Evolutionary conservation across 2,329 filamentous ascomycete genomes (phyloP).

Genomic region (Hypomyces rosellus): DNA sequence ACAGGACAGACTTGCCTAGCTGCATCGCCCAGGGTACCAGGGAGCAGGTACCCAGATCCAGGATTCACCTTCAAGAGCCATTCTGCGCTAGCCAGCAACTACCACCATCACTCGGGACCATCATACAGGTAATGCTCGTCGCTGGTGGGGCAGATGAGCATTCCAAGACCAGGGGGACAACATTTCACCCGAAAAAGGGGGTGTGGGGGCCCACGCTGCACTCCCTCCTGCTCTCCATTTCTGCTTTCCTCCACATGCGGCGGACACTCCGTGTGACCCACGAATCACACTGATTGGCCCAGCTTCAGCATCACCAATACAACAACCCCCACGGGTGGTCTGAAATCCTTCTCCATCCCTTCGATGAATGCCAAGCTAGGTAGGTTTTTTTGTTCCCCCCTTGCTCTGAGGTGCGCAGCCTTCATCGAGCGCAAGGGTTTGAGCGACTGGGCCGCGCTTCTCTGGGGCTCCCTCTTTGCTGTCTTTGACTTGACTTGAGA

Average conservation of each 20-base stretch:
- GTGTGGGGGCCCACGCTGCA: not conserved
- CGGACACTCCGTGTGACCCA: not conserved
- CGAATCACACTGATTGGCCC: not conserved
- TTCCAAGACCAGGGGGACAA: not conserved
- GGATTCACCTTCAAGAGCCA: constrained; percentile 3
- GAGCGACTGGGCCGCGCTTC: not conserved
- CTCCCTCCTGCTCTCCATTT: not conserved
- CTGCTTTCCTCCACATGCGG: not conserved
- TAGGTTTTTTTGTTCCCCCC: not conserved
- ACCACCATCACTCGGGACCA: constrained; percentile 6
- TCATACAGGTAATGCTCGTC: not conserved
- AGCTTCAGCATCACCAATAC: not conserved
- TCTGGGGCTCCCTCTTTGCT: not conserved
- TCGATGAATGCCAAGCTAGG: not conserved
- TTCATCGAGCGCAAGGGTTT: not conserved
- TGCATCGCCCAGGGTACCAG: constrained; percentile 5
- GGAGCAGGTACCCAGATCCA: constrained; percentile 9
- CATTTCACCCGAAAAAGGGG: not conserved
- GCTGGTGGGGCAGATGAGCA: constrained; percentile 7
- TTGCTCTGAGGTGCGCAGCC: not conserved
- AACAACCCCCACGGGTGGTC: not conserved
- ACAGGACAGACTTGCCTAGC: constrained; percentile 11
- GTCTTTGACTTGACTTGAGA: not conserved
- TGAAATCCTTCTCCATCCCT: not conserved
- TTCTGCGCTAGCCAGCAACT: not conserved